Percentiles rank a stretch among this genome's conserved stretches.
Conservation (phyloP, 768 basidiomycete species). For the Dentipellis fragilis region DNA sequence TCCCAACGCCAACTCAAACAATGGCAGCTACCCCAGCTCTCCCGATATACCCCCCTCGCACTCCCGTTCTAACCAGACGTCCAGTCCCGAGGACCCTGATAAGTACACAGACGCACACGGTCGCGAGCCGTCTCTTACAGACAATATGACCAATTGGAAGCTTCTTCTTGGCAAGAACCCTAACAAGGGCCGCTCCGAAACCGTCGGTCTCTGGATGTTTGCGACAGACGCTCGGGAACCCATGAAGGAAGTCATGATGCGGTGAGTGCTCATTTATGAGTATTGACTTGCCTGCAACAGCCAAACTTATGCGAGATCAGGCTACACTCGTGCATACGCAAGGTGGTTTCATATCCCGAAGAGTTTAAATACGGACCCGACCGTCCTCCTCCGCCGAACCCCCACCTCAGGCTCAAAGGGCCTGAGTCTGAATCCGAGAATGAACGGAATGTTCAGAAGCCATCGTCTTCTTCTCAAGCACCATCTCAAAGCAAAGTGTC, state of each 20-base stretch:
- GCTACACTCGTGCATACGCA: slow-evolving; percentile 56
- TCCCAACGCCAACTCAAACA: background rate
- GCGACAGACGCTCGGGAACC: slow-evolving; percentile 60
- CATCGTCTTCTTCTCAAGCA: too few relatives aligned
- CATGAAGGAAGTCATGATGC: slow-evolving; percentile 59
- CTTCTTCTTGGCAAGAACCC: slow-evolving; percentile 30
- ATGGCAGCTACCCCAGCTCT: background rate
- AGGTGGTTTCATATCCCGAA: slow-evolving; percentile 61
- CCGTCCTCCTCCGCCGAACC: slow-evolving; percentile 51
- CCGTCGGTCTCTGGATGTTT: slow-evolving; percentile 71
- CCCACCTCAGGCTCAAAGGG: slow-evolving; percentile 16
- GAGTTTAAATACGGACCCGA: slow-evolving; percentile 62
- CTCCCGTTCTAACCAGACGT: slow-evolving; percentile 2
- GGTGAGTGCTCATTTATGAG: slow-evolving; percentile 29
- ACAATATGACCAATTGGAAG: slow-evolving; percentile 31
- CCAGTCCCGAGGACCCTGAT: slow-evolving; percentile 7
- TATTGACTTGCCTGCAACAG: background rate
- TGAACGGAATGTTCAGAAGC: background rate
- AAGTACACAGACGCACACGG: slow-evolving; percentile 16
- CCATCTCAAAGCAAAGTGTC: background rate
- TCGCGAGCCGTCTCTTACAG: slow-evolving; percentile 19
- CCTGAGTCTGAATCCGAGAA: background rate
- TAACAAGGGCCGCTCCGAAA: slow-evolving; percentile 47
- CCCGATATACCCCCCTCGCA: too few relatives aligned
- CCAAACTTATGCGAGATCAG: slow-evolving; percentile 21